These are phyloP conservation scores for Psilocybe cubensis DNA, from an alignment of 768 basidiomycete species.

Conservation along the genomic window DNA sequence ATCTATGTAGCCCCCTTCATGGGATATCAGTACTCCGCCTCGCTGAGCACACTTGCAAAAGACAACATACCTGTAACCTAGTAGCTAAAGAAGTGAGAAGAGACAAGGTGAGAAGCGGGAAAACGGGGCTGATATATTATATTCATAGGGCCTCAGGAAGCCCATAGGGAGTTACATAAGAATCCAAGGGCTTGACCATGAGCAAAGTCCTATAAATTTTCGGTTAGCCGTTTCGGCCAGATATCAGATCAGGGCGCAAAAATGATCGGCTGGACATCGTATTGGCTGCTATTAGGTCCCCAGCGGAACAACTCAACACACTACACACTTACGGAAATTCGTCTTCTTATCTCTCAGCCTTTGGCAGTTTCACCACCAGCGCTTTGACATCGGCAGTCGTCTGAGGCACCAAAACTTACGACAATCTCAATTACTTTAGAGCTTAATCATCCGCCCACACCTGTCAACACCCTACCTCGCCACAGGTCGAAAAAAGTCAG, in stretches of 20 bases:
- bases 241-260: conserved; percentile 5
- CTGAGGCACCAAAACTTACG: background rate
- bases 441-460: background rate
- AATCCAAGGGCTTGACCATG: conserved; percentile 3
- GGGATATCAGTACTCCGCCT: no score
- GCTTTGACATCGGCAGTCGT: conserved; percentile 4
- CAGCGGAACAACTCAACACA: background rate
- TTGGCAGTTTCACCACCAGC: background rate
- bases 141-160: background rate
- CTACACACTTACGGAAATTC: background rate
- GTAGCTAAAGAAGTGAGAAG: background rate
- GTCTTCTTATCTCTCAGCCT: background rate
- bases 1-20: no score
- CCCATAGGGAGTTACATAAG: conserved; percentile 8
- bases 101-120: conserved; percentile 5
- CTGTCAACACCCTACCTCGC: background rate
- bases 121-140: conserved; percentile 4
- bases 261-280: background rate
- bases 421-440: background rate
- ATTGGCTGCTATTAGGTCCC: background rate
- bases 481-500: background rate
- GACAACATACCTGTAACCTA: background rate
- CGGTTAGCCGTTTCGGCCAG: background rate
- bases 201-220: conserved; percentile 4
- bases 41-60: background rate